Evolutionary conservation across 2,329 filamentous ascomycete species (phyloP).

Genomic region (Hypoxylon sp.): DNA sequence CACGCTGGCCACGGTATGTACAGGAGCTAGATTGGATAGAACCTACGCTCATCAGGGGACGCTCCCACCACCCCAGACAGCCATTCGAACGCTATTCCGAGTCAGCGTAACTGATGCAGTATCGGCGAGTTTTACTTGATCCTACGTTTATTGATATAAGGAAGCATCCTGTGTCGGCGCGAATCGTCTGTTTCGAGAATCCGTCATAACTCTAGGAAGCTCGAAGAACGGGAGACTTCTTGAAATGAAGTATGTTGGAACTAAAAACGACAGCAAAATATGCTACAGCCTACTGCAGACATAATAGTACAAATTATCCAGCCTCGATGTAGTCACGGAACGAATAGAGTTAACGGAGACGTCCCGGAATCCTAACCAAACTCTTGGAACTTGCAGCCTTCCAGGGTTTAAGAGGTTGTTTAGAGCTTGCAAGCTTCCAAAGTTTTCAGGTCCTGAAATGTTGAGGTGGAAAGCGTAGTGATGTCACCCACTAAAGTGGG

Average conservation of each 20-base stretch:
- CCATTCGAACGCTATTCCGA: slow-evolving; percentile 59
- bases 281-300: slow-evolving; percentile 5
- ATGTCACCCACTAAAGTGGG: slow-evolving; percentile 43
- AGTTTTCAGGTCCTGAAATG: slow-evolving; percentile 15
- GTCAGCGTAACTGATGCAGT: slow-evolving; percentile 34
- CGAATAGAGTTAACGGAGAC: slow-evolving; percentile 4
- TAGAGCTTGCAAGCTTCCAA: slow-evolving; percentile 16
- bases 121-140: not conserved
- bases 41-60: slow-evolving; percentile 62
- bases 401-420: not conserved
- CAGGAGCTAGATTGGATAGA: not conserved
- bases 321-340: not conserved
- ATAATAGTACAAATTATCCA: slow-evolving; percentile 8
- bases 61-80: slow-evolving; percentile 58
- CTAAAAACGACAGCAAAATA: slow-evolving; percentile 10
- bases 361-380: slow-evolving; percentile 15
- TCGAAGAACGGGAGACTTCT: not conserved
- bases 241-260: not conserved
- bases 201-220: slow-evolving; percentile 35
- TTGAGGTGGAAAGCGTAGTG: slow-evolving; percentile 29
- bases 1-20: slow-evolving; percentile 3
- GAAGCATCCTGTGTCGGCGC: slow-evolving; percentile 50
- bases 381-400: slow-evolving; percentile 4
- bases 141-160: slow-evolving; percentile 54
- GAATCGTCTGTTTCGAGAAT: slow-evolving; percentile 19